These are phyloP conservation scores for Quaeritorhiza haematococci DNA, from an alignment of 371 early-diverging fungal genomes.

Conservation along the genomic window DNA sequence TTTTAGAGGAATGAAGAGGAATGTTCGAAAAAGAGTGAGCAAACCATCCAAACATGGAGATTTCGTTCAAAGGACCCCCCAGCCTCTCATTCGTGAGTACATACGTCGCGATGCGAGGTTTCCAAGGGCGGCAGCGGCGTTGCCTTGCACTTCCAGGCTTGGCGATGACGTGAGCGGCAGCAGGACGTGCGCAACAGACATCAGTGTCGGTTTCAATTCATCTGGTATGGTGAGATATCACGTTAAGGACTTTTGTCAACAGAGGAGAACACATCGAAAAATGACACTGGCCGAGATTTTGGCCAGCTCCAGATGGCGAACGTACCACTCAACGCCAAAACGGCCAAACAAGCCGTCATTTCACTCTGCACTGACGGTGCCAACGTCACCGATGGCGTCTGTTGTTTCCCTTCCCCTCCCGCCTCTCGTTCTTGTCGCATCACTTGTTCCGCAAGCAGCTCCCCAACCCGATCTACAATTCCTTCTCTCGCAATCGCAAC, in stretches of 20 bases:
- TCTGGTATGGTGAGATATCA: conserved; percentile 41
- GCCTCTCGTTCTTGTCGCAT: too few relatives aligned
- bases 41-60: background rate
- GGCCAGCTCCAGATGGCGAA: background rate
- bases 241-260: background rate
- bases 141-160: conserved; percentile 75
- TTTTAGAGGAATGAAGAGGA: background rate
- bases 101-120: conserved; percentile 70
- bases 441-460: conserved; percentile 50
- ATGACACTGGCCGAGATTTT: background rate
- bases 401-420: too few relatives aligned
- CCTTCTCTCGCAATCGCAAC: conserved; percentile 73
- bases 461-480: conserved; percentile 68
- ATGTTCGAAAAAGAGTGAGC: background rate
- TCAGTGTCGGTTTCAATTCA: conserved; percentile 65
- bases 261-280: background rate
- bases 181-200: conserved; percentile 63
- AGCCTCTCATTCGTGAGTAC: too few relatives aligned
- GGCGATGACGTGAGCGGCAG: conserved; percentile 62
- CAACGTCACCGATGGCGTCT: conserved; percentile 32
- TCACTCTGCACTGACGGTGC: conserved; percentile 60
- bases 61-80: background rate
- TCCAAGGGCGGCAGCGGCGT: conserved; percentile 80
- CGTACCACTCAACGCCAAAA: conserved; percentile 67
- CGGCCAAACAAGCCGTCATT: conserved; percentile 85